These are phyloP conservation scores for Podaxis pistillaris DNA, from an alignment of 768 basidiomycete genomes.

Conservation along the genomic window DNA sequence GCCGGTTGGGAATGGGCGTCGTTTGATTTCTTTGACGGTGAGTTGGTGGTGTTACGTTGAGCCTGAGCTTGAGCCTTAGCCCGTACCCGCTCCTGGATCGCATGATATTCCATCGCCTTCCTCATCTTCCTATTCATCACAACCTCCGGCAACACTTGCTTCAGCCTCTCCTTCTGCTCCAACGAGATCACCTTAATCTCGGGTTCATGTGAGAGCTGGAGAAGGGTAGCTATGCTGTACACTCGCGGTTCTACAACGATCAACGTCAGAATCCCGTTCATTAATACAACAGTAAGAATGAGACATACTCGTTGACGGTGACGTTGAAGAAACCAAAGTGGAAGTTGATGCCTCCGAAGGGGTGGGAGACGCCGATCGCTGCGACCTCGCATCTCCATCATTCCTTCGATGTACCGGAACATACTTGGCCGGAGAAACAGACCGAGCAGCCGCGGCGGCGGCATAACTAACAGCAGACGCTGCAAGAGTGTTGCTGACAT, in stretches of 20 bases:
- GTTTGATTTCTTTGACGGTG: not conserved
- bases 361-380: conserved; percentile 4
- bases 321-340: not conserved
- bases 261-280: not conserved
- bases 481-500: not conserved
- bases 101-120: conserved; percentile 27
- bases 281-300: not conserved
- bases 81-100: conserved; percentile 13
- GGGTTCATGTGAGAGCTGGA: conserved; percentile 7
- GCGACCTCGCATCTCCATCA: not conserved
- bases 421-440: conserved; percentile 6
- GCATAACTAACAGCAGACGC: not conserved
- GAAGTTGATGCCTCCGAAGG: conserved; percentile 5
- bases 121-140: conserved; percentile 32
- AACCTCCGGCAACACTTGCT: conserved; percentile 23
- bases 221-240: conserved; percentile 10
- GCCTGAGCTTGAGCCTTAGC: not conserved
- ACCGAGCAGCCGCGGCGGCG: not conserved
- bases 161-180: conserved; percentile 9
- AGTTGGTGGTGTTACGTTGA: not conserved
- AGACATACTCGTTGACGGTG: conserved; percentile 1
- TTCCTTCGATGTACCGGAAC: conserved; percentile 10
- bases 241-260: not conserved
- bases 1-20: not conserved
- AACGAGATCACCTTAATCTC: conserved; percentile 4